Evolutionary conservation across 2,329 filamentous ascomycete species (phyloP).

Genomic region (Rosellinia necatrix): DNA sequence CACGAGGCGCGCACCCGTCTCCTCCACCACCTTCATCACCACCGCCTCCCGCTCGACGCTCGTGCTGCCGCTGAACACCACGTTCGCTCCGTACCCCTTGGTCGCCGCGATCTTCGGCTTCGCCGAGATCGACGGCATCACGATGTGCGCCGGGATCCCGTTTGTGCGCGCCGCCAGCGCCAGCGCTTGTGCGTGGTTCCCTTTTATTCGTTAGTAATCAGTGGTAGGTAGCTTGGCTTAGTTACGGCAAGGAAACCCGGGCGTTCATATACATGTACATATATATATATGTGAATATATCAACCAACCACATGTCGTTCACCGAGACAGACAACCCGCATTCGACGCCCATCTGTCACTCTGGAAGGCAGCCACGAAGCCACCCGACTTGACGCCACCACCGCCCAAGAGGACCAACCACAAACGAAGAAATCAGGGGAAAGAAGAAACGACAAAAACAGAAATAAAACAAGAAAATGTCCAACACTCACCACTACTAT

Average conservation of each 20-base stretch:
- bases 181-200: constrained; percentile 94
- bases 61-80: constrained; percentile 84
- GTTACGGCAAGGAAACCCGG: background rate
- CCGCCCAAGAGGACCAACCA: background rate
- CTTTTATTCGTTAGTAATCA: constrained; percentile 56
- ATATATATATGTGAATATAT: background rate
- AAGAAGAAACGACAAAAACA: background rate
- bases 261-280: background rate
- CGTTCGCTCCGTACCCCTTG: constrained; percentile 72
- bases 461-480: constrained; percentile 25
- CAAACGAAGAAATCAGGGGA: background rate
- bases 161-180: constrained; percentile 79
- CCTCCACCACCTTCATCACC: constrained; percentile 67
- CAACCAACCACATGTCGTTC: too few species aligned
- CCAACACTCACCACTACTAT: constrained; percentile 73
- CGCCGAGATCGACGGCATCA: constrained; percentile 88
- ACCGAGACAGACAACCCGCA: too few species aligned
- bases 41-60: constrained; percentile 79
- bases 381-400: too few species aligned
- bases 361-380: too few species aligned
- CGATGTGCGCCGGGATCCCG: constrained; percentile 78
- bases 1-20: constrained; percentile 78
- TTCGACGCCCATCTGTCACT: too few species aligned
- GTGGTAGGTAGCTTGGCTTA: constrained; percentile 13
- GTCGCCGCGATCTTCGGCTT: constrained; percentile 89